Base-by-base conservation (phyloP, 1,284 basidiomycete genomes). In the Thelephora terrestris region DNA sequence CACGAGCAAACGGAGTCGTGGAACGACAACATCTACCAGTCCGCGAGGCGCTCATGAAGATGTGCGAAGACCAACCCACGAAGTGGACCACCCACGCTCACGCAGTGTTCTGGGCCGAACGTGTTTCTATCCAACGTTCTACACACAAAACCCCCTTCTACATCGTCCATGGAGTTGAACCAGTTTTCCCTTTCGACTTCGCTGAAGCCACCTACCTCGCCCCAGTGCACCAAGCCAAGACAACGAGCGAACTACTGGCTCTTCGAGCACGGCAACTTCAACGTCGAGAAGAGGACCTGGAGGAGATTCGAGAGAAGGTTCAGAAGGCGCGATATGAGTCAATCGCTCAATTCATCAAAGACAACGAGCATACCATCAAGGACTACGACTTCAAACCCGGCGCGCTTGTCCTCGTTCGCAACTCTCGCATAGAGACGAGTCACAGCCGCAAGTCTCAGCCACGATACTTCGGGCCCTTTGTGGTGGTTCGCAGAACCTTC, bases 371-470 rank as follows among this genome's bases (percentile, higher is more conserved):
- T n/a, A 52, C 54, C 2, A 66, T 69, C 23, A 45, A 49, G 0
- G 55, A 68, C 46, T 66, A 58, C 47, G 38, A 64, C 38, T 73
- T 71, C 54, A 36, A 54, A 14, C 63, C 57, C 0, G 68, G 69
- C 0, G 55, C 50, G n/a, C n/a, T n/a, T n/a, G n/a, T n/a, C n/a
- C n/a, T n/a, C n/a, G n/a, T n/a, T n/a, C n/a, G n/a, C n/a, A n/a
- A 36, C 34, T 36, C n/a, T n/a, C 10, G 34, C 12, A 36, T 36
- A 10, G 34, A 36, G 34, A n/a, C 10, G 12, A 12, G 12, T 36
- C 34, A 12, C 34, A 36, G n/a, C n/a, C 34, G 34, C 34, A 36
- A 36, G 34, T 12, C n/a, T 10, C 10, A 36, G 34, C 34, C 34
- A 12, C n/a, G 34, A 10, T 36, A 36, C n/a, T 12, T 36, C n/a